Conservation (phyloP, 2,329 filamentous ascomycete species). For the Emmonsia crescens region DNA sequence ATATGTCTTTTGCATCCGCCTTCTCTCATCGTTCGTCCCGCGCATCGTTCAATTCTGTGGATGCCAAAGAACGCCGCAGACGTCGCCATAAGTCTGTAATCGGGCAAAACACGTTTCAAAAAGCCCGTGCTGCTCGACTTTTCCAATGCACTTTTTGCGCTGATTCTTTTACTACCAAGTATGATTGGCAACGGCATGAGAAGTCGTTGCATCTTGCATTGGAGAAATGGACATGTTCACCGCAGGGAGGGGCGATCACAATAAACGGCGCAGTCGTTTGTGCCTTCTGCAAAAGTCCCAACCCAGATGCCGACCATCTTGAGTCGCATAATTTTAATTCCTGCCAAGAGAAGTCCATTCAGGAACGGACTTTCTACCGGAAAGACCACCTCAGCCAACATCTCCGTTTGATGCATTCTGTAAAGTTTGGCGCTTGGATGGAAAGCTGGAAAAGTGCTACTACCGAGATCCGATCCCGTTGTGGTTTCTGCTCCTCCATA, state of each 20-base stretch:
- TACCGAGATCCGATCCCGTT: slow-evolving; percentile 41
- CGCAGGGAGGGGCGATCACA: slow-evolving; percentile 43
- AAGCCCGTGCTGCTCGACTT: slow-evolving; percentile 32
- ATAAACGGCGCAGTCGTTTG: slow-evolving; percentile 43
- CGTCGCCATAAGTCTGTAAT: slow-evolving; percentile 40
- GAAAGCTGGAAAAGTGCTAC: slow-evolving; percentile 49
- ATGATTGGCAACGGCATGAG: slow-evolving; percentile 50
- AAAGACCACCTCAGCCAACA: slow-evolving; percentile 55
- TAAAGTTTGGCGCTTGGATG: slow-evolving; percentile 45
- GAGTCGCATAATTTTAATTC: slow-evolving; percentile 49
- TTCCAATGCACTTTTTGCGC: slow-evolving; percentile 51
- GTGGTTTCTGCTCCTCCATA: slow-evolving; percentile 32
- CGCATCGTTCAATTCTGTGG: slow-evolving; percentile 47
- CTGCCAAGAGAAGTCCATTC: slow-evolving; percentile 50
- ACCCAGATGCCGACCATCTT: slow-evolving; percentile 46
- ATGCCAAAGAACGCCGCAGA: slow-evolving; percentile 47
- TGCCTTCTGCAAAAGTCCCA: slow-evolving; percentile 46
- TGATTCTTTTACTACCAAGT: slow-evolving; percentile 46
- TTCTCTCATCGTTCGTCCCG: slow-evolving; percentile 46
- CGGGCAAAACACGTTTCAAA: slow-evolving; percentile 32
- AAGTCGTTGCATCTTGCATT: slow-evolving; percentile 47
- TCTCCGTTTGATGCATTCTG: slow-evolving; percentile 48
- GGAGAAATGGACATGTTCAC: slow-evolving; percentile 51
- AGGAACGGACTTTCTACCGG: slow-evolving; percentile 51
- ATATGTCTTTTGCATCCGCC: slow-evolving; percentile 45